Percentiles rank a stretch among this genome's conserved stretches.
phyloP scores from a whole-genome alignment of 2,329 filamentous ascomycete genomes.

The Trichothecium sympodiale region DNA sequence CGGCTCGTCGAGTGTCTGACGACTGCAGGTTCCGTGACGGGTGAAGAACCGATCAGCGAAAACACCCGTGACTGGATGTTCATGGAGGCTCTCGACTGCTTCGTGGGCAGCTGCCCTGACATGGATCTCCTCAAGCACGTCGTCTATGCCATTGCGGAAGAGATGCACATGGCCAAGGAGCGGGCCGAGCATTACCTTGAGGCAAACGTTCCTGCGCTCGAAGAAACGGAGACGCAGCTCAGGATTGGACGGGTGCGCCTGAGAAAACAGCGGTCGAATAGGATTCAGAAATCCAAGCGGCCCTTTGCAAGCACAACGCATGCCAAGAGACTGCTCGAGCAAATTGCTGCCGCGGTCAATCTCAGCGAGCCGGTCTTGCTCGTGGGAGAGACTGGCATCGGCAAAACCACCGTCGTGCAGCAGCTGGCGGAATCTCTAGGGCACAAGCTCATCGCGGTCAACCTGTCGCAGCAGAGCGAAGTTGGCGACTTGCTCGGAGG shows the following conservation, averaged over 20 bases:
- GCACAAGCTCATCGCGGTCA: constrained; percentile 82
- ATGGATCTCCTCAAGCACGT: constrained; percentile 47
- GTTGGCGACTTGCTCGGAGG: constrained; percentile 91
- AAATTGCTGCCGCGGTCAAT: constrained; percentile 72
- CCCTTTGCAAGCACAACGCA: constrained; percentile 85
- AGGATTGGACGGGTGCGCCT: constrained; percentile 57
- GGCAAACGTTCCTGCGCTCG: constrained; percentile 60
- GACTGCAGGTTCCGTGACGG: constrained; percentile 49
- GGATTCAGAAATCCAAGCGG: constrained; percentile 40
- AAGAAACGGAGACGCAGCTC: constrained; percentile 46
- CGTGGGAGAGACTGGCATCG: constrained; percentile 97
- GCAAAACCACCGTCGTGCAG: constrained; percentile 94
- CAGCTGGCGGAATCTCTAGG: constrained; percentile 77
- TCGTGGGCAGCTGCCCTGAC: constrained; percentile 69
- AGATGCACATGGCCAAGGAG: constrained; percentile 77
- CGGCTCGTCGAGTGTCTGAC: constrained; percentile 59
- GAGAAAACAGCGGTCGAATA: constrained; percentile 39
- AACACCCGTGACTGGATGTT: constrained; percentile 73
- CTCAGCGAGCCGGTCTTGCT: constrained; percentile 82
- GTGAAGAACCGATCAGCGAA: constrained; percentile 62
- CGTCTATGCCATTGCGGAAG: constrained; percentile 65
- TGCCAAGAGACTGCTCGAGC: constrained; percentile 75
- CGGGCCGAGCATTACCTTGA: constrained; percentile 67
- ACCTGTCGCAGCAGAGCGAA: constrained; percentile 95
- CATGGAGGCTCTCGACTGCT: constrained; percentile 86